Evolutionary conservation across 2,329 filamentous ascomycete genomes (phyloP), one percentile per base, ranked within the genome.

Genomic region (Pseudogymnoascus sp.): DNA sequence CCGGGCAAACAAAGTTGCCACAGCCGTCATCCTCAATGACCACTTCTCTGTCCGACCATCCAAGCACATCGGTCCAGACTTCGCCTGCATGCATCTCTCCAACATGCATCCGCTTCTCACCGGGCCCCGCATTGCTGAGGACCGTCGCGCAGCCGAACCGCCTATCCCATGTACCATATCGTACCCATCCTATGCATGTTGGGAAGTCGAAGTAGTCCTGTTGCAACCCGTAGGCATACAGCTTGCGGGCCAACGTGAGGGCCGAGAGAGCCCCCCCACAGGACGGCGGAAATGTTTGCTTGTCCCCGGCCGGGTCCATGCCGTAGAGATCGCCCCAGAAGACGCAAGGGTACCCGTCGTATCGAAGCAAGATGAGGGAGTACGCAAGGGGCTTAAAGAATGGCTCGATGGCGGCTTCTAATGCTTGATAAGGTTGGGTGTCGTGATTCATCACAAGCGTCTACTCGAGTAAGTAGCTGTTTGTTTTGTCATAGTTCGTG

Each of bases 331-430:
- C 87, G 23, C 87, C 86, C 71, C 86, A 90, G 72, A 91, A 91
- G 37, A 89, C 76, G 68, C 85, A 89, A 0, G 87, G 87, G 29
- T 84, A 80, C 14, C 86, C 86, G 36, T 83, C 77, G 60, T 79
- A 74, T 11, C 86, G 81, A 26, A 91, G 82, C 1, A 92, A 81
- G 63, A 91, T 90, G 51, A 91, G 79, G 0, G 86, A 77, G 73
- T 91, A 90, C 11, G 87, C 89, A 14, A 91, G 78, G 0, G 86
- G 82, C 73, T 90, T 90, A 77, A 91, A 89, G 75, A 83, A 86
- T 26, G 80, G 78, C 63, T 84, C 80, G 42, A 91, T 83, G 1
- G 82, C 82, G 0, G 85, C 79, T 70, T 83, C 85, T 47, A 87
- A 78, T 1, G 84, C 81, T 72, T 88, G 86, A 34, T 85, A 84